Evolutionary conservation across 768 basidiomycete species (phyloP).

Genomic region (Boletus rubescentipes): DNA sequence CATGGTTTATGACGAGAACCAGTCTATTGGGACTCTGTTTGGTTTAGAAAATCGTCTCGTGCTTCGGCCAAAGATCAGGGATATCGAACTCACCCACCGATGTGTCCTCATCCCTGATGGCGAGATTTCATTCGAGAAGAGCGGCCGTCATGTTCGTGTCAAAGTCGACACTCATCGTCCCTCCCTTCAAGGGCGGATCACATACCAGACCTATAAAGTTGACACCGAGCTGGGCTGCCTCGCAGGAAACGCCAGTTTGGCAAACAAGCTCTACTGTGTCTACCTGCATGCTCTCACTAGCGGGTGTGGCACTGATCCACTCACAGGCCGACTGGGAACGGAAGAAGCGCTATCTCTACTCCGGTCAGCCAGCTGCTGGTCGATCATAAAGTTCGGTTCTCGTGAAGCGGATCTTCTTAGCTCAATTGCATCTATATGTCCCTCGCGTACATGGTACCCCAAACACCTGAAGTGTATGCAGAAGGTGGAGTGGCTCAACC

Average conservation of each 20-base stretch:
- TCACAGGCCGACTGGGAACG: constrained; percentile 43
- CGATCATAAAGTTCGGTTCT: constrained; percentile 38
- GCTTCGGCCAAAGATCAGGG: constrained; percentile 30
- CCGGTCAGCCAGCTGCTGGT: constrained; percentile 35
- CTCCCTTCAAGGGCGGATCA: not conserved
- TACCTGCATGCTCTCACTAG: constrained; percentile 48
- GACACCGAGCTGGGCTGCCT: constrained; percentile 33
- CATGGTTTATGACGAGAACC: constrained; percentile 42
- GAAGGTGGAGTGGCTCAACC: constrained; percentile 32
- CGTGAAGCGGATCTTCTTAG: constrained; percentile 34
- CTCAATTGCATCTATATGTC: constrained; percentile 35
- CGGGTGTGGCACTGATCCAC: constrained; percentile 42
- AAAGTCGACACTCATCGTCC: constrained; percentile 2
- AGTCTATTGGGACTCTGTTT: constrained; percentile 44
- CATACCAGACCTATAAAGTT: constrained; percentile 31
- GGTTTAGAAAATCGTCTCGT: constrained; percentile 43
- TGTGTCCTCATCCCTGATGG: constrained; percentile 43
- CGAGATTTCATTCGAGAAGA: constrained; percentile 7
- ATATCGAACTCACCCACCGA: constrained; percentile 10
- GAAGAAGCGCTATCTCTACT: constrained; percentile 44
- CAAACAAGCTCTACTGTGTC: constrained; percentile 35
- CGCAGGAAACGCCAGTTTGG: constrained; percentile 25
- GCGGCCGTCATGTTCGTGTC: constrained; percentile 19
- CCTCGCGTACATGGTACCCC: constrained; percentile 40
- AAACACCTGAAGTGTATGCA: constrained; percentile 39